Evolutionary conservation across 1,284 basidiomycete genomes (phyloP).

Genomic region (Trichosporon asahii): DNA sequence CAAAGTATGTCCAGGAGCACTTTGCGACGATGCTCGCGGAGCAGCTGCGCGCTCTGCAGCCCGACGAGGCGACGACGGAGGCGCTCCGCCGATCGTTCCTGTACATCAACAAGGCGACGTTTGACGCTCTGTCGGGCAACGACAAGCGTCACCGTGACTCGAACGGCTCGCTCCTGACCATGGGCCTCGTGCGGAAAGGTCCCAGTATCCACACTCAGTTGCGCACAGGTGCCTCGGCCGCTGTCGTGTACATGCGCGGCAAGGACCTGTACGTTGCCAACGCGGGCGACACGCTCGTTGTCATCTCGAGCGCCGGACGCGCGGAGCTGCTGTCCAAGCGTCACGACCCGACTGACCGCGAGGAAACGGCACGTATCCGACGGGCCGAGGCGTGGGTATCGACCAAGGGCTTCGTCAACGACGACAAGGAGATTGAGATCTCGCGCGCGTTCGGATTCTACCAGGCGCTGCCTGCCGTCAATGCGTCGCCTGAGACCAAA

Average conservation of each 20-base stretch:
- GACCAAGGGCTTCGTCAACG: conserved; percentile 87
- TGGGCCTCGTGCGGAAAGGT: conserved; percentile 11
- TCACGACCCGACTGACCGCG: conserved; percentile 86
- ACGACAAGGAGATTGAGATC: conserved; percentile 72
- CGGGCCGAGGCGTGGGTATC: conserved; percentile 94
- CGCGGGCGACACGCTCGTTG: conserved; percentile 82
- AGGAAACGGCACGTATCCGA: conserved; percentile 82
- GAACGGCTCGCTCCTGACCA: conserved; percentile 55
- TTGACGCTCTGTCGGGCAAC: conserved; percentile 59
- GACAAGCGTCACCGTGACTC: conserved; percentile 64
- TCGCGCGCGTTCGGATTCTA: conserved; percentile 94
- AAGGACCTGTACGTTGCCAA: conserved; percentile 87
- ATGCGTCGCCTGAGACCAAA: conserved; percentile 77
- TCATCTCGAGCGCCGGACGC: conserved; percentile 75
- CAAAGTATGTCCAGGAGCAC: conserved; percentile 75
- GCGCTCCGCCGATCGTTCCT: conserved; percentile 83
- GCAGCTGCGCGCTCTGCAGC: conserved; percentile 59
- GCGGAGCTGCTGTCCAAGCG: conserved; percentile 72
- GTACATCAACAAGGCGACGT: conserved; percentile 72
- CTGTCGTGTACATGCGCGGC: conserved; percentile 79
- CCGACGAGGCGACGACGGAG: conserved; percentile 63
- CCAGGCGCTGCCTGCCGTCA: conserved; percentile 85
- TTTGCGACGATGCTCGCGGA: conserved; percentile 64
- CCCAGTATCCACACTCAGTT: conserved; percentile 48
- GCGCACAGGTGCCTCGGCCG: conserved; percentile 76